Evolutionary conservation across 2,329 filamentous ascomycete genomes (phyloP).

Genomic region (Arthroderma sp.): DNA sequence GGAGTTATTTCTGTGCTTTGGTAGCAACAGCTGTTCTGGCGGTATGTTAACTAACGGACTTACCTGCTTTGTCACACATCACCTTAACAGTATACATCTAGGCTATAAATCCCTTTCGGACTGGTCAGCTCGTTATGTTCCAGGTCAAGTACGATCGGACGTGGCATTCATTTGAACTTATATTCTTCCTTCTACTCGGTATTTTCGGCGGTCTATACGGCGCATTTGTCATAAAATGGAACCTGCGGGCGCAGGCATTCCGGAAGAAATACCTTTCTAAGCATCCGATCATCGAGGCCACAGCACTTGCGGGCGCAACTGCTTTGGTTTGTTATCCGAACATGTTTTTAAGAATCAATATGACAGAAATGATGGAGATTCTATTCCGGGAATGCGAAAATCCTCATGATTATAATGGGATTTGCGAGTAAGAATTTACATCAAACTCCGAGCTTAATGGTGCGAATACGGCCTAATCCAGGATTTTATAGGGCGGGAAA

Average conservation of each 20-base stretch:
- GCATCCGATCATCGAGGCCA: slow-evolving; percentile 77
- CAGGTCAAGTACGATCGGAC: slow-evolving; percentile 88
- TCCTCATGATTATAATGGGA: slow-evolving; percentile 71
- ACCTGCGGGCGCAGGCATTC: slow-evolving; percentile 78
- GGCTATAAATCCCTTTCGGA: slow-evolving; percentile 95
- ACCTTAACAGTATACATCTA: slow-evolving; percentile 14
- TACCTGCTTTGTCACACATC: not conserved
- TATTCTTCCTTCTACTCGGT: slow-evolving; percentile 86
- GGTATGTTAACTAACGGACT: slow-evolving; percentile 24
- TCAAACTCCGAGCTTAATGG: not conserved
- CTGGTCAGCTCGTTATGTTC: slow-evolving; percentile 98
- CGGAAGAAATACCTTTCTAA: slow-evolving; percentile 79
- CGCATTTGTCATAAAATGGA: slow-evolving; percentile 96
- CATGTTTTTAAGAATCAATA: slow-evolving; percentile 87
- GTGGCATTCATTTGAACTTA: slow-evolving; percentile 94
- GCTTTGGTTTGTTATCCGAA: slow-evolving; percentile 95
- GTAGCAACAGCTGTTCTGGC: slow-evolving; percentile 87
- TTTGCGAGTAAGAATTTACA: slow-evolving; percentile 55
- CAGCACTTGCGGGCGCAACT: slow-evolving; percentile 66
- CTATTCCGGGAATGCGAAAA: slow-evolving; percentile 89
- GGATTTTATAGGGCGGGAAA: slow-evolving; percentile 40
- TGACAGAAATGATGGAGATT: slow-evolving; percentile 99
- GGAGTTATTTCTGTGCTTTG: slow-evolving; percentile 93
- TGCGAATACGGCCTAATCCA: too few relatives aligned
- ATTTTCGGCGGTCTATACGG: slow-evolving; percentile 91